Base-by-base conservation (phyloP, 2,329 filamentous ascomycete genomes). In the Cladosporium sp. region DNA sequence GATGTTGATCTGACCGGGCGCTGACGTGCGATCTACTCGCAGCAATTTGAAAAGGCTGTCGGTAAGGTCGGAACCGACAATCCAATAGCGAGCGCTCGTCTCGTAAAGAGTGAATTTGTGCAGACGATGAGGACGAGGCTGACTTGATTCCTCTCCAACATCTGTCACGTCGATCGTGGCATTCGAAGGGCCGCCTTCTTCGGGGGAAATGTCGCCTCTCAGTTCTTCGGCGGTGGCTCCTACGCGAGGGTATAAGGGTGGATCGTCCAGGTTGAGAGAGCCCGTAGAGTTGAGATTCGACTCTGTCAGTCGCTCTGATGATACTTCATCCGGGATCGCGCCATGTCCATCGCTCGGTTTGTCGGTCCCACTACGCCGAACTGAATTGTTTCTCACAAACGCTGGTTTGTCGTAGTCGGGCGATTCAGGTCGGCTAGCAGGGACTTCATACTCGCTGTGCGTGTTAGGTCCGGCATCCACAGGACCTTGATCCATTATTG, bases 51-150 rank as follows among this genome's bases (percentile, higher is more conserved):
- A 97, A 20, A 87, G 83, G 62, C 82, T 86, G 68, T 97, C 93
- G 59, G 89, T 85, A 50, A 96, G 83, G 66, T 99, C 93, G 45
- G 88, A 87, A 12, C 93, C 93, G 15, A 97, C 89, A 57, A 99
- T 86, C 68, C 96, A 99, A 69, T 93, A 99, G 47, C 89, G 82
- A 50, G 85, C 89, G 11, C 89, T 88, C 3, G 93, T 99, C 73
- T 99, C 93, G 70, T 99, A 97, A 18, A 99, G 74, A n/a, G 88
- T 93, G 70, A 96, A 97, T 64, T 93, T 95, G 74, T 96, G 90
- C 89, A 99, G 96, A 12, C 65, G 58, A 54, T 64, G 63, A 4
- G 60, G 58, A 19, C 51, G 34, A 20, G 30, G 18, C 3, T 47
- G 8, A 13, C 22, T 18, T 6, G 50, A 52, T 7, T 55, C 50